phyloP scores from a whole-genome alignment of 306 rosid species.

The Cucumis sativus region DNA sequence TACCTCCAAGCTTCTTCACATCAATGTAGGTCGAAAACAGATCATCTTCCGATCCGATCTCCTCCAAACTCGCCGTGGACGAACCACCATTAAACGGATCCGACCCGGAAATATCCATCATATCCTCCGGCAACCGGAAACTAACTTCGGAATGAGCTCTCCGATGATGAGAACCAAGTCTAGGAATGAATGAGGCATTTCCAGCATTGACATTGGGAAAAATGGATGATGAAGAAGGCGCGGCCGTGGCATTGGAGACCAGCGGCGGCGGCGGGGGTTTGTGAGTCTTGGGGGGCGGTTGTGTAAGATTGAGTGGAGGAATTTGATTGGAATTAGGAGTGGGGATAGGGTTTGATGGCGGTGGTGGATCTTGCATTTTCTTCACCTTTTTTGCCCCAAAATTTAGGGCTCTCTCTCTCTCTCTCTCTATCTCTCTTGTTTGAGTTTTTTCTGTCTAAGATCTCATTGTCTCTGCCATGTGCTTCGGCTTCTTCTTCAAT shows the following conservation, averaged over 20 bases:
- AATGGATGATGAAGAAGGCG: background rate
- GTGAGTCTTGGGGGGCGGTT: background rate
- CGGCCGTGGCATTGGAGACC: background rate
- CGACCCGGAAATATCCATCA: slow-evolving; percentile 61
- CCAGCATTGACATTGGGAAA: background rate
- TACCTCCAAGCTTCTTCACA: slow-evolving; percentile 71
- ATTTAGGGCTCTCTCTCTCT: background rate
- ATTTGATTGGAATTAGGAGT: slow-evolving; percentile 8
- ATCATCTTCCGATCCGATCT: slow-evolving; percentile 96
- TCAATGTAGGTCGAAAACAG: slow-evolving; percentile 94
- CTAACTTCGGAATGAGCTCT: slow-evolving; percentile 70
- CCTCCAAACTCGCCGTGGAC: slow-evolving; percentile 71
- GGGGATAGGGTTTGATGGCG: slow-evolving; percentile 7
- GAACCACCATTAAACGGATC: slow-evolving; percentile 83
- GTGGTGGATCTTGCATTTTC: slow-evolving; percentile 56
- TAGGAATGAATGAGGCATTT: background rate
- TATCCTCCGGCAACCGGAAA: slow-evolving; percentile 65
- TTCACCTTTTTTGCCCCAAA: background rate
- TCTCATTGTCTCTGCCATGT: slow-evolving; percentile 4
- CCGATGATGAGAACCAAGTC: slow-evolving; percentile 38
- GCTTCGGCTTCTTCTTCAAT: background rate
- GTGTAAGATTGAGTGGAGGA: slow-evolving; percentile 2
- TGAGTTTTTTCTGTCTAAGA: background rate
- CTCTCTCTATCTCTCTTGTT: background rate
- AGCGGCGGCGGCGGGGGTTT: background rate